Evolutionary conservation across 164 flowering plant genomes (phyloP).

Genomic region (Vitis vinifera): DNA sequence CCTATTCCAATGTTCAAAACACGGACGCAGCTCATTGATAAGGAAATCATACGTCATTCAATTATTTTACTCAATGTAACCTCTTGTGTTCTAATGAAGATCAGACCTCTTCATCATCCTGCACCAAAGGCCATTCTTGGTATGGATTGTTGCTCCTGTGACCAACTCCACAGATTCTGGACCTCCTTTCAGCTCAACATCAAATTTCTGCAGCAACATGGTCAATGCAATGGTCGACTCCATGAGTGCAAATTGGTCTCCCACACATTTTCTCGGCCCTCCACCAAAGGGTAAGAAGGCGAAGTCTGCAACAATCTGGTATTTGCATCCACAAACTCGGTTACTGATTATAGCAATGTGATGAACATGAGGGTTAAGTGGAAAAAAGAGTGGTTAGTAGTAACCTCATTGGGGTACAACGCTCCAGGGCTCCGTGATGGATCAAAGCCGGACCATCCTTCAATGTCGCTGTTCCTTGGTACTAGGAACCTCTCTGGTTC

Average conservation of each 20-base stretch:
- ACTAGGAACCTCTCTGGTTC: slow-evolving; percentile 86
- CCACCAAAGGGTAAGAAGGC: slow-evolving; percentile 97
- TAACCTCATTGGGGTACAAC: slow-evolving; percentile 94
- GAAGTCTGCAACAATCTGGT: slow-evolving; percentile 83
- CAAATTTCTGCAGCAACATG: slow-evolving; percentile 80
- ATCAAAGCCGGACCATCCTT: slow-evolving; percentile 95
- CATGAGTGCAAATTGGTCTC: slow-evolving; percentile 98
- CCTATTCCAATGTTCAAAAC: no score
- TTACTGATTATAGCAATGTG: no score
- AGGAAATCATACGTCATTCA: no score
- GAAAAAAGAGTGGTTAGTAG: neutral
- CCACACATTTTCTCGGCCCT: slow-evolving; percentile 95
- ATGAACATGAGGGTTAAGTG: no score
- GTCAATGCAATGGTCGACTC: slow-evolving; percentile 89
- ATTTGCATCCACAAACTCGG: neutral
- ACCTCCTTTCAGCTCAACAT: slow-evolving; percentile 72
- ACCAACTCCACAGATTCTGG: slow-evolving; percentile 86
- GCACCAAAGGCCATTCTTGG: slow-evolving; percentile 92
- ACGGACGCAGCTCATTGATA: no score
- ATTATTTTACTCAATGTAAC: no score
- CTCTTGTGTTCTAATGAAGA: slow-evolving; percentile 3
- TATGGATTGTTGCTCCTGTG: slow-evolving; percentile 95
- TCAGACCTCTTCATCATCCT: slow-evolving; percentile 58
- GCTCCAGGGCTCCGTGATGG: slow-evolving; percentile 94
- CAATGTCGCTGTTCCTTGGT: slow-evolving; percentile 44